These are phyloP conservation scores for Mycena leptocephala DNA, from an alignment of 768 basidiomycete genomes.

Conservation along the genomic window DNA sequence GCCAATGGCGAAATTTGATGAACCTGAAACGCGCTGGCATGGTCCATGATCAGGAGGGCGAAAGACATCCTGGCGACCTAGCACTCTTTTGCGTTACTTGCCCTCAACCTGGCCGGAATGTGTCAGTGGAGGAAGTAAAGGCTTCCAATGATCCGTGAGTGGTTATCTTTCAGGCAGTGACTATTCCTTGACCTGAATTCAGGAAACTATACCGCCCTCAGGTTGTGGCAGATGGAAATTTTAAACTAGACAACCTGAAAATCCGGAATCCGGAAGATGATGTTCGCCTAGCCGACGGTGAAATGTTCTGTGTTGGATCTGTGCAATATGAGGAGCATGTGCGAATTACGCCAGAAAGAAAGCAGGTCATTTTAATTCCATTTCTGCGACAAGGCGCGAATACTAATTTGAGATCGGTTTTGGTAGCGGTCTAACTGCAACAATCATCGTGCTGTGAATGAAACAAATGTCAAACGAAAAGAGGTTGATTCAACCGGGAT, in stretches of 20 bases:
- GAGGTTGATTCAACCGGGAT: conserved; percentile 46
- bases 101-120: neutral
- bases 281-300: conserved; percentile 45
- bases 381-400: neutral
- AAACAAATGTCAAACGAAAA: conserved; percentile 22
- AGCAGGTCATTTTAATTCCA: conserved; percentile 10
- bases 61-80: neutral
- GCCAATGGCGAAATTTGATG: neutral
- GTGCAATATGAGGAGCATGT: conserved; percentile 43
- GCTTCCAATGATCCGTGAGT: neutral
- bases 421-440: conserved; percentile 25
- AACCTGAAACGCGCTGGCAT: neutral
- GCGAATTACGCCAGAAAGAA: conserved; percentile 1
- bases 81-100: neutral
- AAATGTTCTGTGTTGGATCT: conserved; percentile 42
- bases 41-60: neutral
- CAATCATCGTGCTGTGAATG: conserved; percentile 38
- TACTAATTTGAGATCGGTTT: neutral
- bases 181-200: too few relatives aligned
- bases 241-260: conserved; percentile 44
- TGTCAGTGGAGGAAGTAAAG: neutral
- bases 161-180: neutral
- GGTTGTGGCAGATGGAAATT: conserved; percentile 46
- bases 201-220: conserved; percentile 25
- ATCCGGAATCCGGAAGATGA: conserved; percentile 42